Conservation (phyloP, 306 rosid genomes). For the Elaeagnus macrophylla region DNA sequence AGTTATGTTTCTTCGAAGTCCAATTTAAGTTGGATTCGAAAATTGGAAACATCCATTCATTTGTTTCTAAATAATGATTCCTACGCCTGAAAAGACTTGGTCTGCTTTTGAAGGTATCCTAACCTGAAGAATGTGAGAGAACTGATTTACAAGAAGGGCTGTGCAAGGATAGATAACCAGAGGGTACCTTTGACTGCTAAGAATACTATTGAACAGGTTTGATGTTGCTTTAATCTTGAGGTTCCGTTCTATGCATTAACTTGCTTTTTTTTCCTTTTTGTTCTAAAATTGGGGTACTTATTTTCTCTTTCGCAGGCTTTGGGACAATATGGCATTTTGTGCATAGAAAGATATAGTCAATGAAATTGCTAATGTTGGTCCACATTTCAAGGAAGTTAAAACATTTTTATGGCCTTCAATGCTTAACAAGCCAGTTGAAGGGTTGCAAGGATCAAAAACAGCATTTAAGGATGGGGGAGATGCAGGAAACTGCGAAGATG, state of each 20-base stretch:
- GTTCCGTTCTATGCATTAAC: neutral
- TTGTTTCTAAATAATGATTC: neutral
- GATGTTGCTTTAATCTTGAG: neutral
- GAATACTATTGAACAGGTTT: slow-evolving; percentile 29
- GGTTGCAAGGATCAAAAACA: slow-evolving; percentile 54
- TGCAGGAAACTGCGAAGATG: slow-evolving; percentile 63
- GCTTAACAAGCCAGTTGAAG: slow-evolving; percentile 60
- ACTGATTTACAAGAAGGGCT: slow-evolving; percentile 68
- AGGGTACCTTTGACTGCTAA: slow-evolving; percentile 88
- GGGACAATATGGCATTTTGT: slow-evolving; percentile 55
- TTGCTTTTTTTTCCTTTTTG: neutral
- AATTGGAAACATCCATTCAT: too few relatives aligned
- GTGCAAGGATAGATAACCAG: slow-evolving; percentile 41
- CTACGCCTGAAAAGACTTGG: slow-evolving; percentile 12
- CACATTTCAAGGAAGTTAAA: slow-evolving; percentile 71
- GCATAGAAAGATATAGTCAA: slow-evolving; percentile 86
- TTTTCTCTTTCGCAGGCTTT: slow-evolving; percentile 39
- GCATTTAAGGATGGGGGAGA: slow-evolving; percentile 68
- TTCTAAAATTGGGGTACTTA: neutral
- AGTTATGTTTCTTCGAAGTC: too few relatives aligned
- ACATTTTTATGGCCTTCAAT: slow-evolving; percentile 65
- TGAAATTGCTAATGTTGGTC: slow-evolving; percentile 61
- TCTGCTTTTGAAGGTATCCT: slow-evolving; percentile 54
- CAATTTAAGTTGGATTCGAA: too few relatives aligned
- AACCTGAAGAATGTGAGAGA: slow-evolving; percentile 70